phyloP scores from a whole-genome alignment of 352 stramenopile genomes.

The Globisporangium carolinianum region DNA sequence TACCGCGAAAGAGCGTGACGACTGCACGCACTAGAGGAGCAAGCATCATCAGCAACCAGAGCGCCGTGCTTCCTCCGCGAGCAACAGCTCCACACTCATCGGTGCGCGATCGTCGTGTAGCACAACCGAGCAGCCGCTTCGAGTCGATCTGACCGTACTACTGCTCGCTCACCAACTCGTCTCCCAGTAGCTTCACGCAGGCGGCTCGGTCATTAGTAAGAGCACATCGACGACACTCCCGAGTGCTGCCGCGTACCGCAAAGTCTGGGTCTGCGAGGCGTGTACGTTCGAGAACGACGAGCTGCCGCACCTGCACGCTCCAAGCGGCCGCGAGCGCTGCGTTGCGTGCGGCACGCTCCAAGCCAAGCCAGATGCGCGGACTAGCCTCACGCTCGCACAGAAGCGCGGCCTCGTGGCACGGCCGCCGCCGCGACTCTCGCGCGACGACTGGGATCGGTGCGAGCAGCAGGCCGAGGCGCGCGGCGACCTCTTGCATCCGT shows the following conservation, averaged over 20 bases:
- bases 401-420: conserved; percentile 52
- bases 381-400: conserved; percentile 55
- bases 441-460: conserved; percentile 63
- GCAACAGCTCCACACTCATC: not conserved
- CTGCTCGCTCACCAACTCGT: not conserved
- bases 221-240: not conserved
- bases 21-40: not conserved
- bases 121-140: not conserved
- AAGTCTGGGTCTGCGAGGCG: conserved; percentile 69
- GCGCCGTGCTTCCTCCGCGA: not conserved
- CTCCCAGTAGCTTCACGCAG: conserved; percentile 1
- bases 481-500: conserved; percentile 57
- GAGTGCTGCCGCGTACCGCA: conserved; percentile 22
- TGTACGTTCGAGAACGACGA: conserved; percentile 76
- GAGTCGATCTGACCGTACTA: no score
- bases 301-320: no score
- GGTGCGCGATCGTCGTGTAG: not conserved
- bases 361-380: conserved; percentile 18
- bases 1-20: conserved; percentile 6
- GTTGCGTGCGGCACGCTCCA: conserved; percentile 32
- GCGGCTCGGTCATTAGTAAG: not conserved
- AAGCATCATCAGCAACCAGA: not conserved
- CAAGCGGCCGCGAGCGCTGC: conserved; percentile 22
- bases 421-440: conserved; percentile 53
- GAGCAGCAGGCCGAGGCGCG: conserved; percentile 58